phyloP scores from a whole-genome alignment of 2,329 filamentous ascomycete species.

The Didymella keratinophila region DNA sequence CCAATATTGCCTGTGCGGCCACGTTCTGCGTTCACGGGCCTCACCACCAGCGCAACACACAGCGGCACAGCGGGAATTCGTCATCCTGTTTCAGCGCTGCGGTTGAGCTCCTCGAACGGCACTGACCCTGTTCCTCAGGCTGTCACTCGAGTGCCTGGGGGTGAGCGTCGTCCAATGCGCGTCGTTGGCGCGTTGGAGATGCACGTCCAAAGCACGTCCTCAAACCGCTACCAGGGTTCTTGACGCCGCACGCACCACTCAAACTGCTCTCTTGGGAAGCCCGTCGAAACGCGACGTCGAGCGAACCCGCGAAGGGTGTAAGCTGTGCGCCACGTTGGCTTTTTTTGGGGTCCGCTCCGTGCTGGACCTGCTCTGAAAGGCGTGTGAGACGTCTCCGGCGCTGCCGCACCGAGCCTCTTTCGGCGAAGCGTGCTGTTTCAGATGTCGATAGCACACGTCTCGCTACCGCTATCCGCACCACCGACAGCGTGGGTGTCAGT shows the following conservation, averaged over 20 bases:
- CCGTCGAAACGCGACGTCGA: constrained; percentile 13
- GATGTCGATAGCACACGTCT: constrained; percentile 27
- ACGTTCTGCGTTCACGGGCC: constrained; percentile 1
- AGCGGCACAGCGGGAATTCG: constrained; percentile 3
- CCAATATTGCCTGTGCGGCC: constrained; percentile 17
- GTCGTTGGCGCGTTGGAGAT: constrained; percentile 1
- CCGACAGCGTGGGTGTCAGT: constrained; percentile 13
- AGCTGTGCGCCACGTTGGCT: constrained; percentile 12
- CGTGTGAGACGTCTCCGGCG: constrained; percentile 13
- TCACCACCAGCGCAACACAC: background rate
- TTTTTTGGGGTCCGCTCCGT: constrained; percentile 15
- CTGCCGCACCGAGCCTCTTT: constrained; percentile 6
- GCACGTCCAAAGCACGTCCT: constrained; percentile 4
- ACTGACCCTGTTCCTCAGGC: constrained; percentile 5
- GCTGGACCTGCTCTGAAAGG: constrained; percentile 29
- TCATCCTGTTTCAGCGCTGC: constrained; percentile 10
- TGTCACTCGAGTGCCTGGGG: constrained; percentile 11
- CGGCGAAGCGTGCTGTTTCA: constrained; percentile 19
- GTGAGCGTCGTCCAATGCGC: constrained; percentile 9
- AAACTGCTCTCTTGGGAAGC: constrained; percentile 16
- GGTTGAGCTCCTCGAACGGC: constrained; percentile 2
- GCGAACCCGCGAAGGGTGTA: constrained; percentile 14
- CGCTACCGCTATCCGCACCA: constrained; percentile 26
- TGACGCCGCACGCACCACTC: constrained; percentile 17
- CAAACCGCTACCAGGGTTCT: constrained; percentile 19